A percentile compares a stretch with the other conserved stretches of the same genome.
Evolutionary conservation across 352 stramenopile genomes (phyloP).

Genomic region (Globisporangium mamillatum): DNA sequence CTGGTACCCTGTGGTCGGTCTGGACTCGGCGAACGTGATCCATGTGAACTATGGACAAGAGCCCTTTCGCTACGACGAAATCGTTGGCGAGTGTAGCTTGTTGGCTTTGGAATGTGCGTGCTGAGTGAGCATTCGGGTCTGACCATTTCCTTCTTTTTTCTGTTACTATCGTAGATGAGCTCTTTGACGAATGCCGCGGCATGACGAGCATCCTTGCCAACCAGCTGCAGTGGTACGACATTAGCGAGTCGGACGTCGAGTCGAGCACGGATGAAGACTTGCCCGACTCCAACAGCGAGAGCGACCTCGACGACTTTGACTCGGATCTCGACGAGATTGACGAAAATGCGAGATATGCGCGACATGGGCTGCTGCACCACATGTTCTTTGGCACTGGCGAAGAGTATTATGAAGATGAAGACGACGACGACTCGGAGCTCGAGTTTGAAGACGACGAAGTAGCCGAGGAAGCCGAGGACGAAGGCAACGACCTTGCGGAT

Average conservation of each 20-base stretch:
- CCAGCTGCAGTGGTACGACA: conserved; percentile 53
- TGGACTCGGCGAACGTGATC: conserved; percentile 77
- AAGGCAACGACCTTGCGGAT: neutral
- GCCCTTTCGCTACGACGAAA: conserved; percentile 49
- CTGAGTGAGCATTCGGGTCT: neutral
- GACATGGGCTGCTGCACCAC: conserved; percentile 5
- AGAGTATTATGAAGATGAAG: conserved; percentile 2
- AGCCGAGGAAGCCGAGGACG: neutral
- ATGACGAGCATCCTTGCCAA: conserved; percentile 21
- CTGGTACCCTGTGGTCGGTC: conserved; percentile 77
- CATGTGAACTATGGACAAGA: conserved; percentile 83
- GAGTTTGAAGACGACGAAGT: conserved; percentile 21
- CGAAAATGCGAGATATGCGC: conserved; percentile 3
- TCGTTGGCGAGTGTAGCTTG: conserved; percentile 34
- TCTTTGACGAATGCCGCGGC: conserved; percentile 46
- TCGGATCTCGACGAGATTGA: conserved; percentile 6
- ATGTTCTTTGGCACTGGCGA: conserved; percentile 6
- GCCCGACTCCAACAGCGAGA: neutral
- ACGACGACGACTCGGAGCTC: neutral
- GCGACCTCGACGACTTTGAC: neutral
- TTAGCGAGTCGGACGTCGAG: conserved; percentile 43
- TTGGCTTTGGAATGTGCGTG: neutral
- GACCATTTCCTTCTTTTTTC: neutral
- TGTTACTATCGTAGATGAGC: conserved; percentile 31
- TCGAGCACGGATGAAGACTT: conserved; percentile 6